Percentiles rank a stretch among this genome's conserved stretches.
These are phyloP conservation scores for Cnidoscolus chayamansa DNA, from an alignment of 441 rosid genomes.

Conservation along the genomic window DNA sequence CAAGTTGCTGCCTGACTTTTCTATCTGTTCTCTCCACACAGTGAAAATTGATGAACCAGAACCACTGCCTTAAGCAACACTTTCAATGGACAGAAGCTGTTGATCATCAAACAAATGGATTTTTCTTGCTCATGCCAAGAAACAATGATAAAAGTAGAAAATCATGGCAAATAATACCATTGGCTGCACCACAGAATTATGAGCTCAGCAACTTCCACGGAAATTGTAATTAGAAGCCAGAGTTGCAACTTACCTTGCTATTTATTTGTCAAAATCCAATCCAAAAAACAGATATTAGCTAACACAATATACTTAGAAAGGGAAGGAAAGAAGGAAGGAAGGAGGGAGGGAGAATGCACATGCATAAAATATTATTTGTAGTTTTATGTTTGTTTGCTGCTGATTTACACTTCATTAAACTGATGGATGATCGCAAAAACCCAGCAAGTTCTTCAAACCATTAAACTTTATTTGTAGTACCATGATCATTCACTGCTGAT, in stretches of 20 bases:
- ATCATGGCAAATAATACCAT: neutral
- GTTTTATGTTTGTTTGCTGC: neutral
- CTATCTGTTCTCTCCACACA: neutral
- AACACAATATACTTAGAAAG: neutral
- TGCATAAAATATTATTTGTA: neutral
- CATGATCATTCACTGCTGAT: conserved; percentile 3
- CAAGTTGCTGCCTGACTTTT: neutral
- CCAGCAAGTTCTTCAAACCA: neutral
- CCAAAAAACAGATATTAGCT: neutral
- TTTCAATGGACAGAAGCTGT: conserved; percentile 2
- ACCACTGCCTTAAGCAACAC: neutral
- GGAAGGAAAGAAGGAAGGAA: no score
- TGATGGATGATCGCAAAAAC: neutral
- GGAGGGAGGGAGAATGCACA: neutral
- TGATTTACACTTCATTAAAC: conserved; percentile 1
- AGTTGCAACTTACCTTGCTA: neutral
- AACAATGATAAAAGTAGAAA: neutral
- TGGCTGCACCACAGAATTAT: neutral
- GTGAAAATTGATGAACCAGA: neutral
- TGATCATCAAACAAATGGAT: neutral
- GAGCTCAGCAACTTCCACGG: conserved; percentile 5
- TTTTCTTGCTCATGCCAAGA: conserved; percentile 1
- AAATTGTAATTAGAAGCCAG: conserved; percentile 1
- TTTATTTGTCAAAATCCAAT: conserved; percentile 10
- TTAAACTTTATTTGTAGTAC: neutral